Evolutionary conservation across 768 basidiomycete genomes (phyloP).

Genomic region (Suillus hirtellus): DNA sequence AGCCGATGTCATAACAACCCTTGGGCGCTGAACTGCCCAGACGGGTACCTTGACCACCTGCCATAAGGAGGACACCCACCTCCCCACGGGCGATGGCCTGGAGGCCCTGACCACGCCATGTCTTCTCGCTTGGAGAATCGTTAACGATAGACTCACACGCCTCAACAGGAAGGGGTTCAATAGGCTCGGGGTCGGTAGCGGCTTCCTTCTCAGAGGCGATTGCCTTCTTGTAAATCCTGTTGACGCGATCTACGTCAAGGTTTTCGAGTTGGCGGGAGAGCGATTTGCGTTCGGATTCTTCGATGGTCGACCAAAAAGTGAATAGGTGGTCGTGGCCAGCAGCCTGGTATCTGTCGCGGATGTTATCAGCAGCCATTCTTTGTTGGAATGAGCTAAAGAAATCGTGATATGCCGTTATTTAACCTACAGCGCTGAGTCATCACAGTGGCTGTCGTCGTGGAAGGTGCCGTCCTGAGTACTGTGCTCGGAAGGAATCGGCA

Average conservation of each 20-base stretch:
- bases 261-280: conserved; percentile 72
- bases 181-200: conserved; percentile 47
- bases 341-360: conserved; percentile 65
- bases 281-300: conserved; percentile 57
- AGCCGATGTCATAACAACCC: conserved; percentile 96
- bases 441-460: no score
- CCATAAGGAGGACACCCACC: conserved; percentile 96
- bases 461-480: no score
- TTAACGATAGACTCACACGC: conserved; percentile 66
- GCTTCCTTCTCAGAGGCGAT: conserved; percentile 61
- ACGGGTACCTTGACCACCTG: conserved; percentile 96
- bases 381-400: no score
- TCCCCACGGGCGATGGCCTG: conserved; percentile 77
- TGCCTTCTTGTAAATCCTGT: conserved; percentile 81
- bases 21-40: conserved; percentile 92
- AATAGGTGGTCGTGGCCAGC: conserved; percentile 91
- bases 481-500: no score
- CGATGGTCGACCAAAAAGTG: conserved; percentile 79
- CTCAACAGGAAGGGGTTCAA: conserved; percentile 80
- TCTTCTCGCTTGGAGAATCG: conserved; percentile 52
- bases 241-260: conserved; percentile 90
- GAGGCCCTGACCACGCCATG: conserved; percentile 82
- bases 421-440: no score
- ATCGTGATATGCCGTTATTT: no score
- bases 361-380: conserved; percentile 56